Evolutionary conservation across 2,329 filamentous ascomycete species (phyloP), one percentile per base, ranked within the genome.

Genomic region (Bretziella fagacearum): DNA sequence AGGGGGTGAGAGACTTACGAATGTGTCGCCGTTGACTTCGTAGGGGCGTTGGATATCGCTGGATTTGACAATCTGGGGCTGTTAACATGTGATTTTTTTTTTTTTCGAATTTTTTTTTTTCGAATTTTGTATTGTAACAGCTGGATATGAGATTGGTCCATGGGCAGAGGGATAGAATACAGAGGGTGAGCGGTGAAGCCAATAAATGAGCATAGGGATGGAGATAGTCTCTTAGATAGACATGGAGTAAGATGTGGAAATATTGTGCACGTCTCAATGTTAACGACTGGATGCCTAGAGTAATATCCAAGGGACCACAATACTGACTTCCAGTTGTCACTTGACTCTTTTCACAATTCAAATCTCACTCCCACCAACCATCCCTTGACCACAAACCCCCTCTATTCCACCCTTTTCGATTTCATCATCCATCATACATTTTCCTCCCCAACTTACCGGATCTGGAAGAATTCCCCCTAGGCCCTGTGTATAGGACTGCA

Each of bases 1-100:
- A n/a, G 36, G 17, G 27, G 22, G 8, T 33, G 6, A n/a, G 7
- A 13, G 18, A 49, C 64, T 45, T 53, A 67, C 64, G 54, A 70
- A 70, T 1, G 64, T 68, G 48, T 65, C 59, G 13, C 63, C 65
- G 32, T 61, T 56, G 2, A 69, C 65, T 44, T 60, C 58, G 50
- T 66, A 70, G 2, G 64, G 66, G 33, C 63, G 56, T 15, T 60
- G 52, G 3, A 58, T 51, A 52, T 68, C 56, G n/a, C 54, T 56
- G 1, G 63, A 66, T 46, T 64, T 59, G 8, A 60, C 59, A 48
- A 68, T 65, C 60, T 64, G 47, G 7, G 10, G 23, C 8, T 25
- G 30, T 39, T 37, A 17, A 39, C 43, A 39, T 22, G 10, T 39
- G 15, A n/a, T n/a, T n/a, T n/a, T n/a, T n/a, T n/a, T n/a, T n/a